A percentile compares a stretch with the other conserved stretches of the same genome.
Conservation (phyloP, 2,329 filamentous ascomycete species). For the Hawksworthiomyces lignivorus region DNA sequence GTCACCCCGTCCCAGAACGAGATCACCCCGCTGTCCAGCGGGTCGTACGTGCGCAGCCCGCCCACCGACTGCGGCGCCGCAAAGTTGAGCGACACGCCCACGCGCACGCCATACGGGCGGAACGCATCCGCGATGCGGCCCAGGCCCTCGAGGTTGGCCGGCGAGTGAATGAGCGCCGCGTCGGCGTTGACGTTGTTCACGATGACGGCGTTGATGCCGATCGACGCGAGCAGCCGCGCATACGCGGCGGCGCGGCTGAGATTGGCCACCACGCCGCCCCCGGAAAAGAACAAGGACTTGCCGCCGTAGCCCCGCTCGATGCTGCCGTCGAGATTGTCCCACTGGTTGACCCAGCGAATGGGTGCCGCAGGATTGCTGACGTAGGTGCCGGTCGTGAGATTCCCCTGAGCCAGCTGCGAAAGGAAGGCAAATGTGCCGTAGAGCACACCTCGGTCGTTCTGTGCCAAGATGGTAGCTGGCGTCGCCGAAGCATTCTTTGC, state of each 20-base stretch:
- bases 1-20: constrained; percentile 57
- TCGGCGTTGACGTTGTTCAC: constrained; percentile 70
- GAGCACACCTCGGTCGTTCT: constrained; percentile 59
- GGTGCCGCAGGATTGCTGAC: constrained; percentile 50
- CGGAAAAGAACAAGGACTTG: constrained; percentile 58
- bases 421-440: constrained; percentile 66
- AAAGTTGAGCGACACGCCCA: constrained; percentile 63
- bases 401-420: constrained; percentile 53
- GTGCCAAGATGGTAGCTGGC: constrained; percentile 49
- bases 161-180: constrained; percentile 42
- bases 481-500: too few species aligned
- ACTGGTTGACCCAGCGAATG: constrained; percentile 65
- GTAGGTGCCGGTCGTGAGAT: constrained; percentile 39
- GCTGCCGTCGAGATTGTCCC: constrained; percentile 62
- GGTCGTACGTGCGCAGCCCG: constrained; percentile 55
- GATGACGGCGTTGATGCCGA: constrained; percentile 58
- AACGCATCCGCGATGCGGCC: constrained; percentile 56
- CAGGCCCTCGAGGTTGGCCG: constrained; percentile 53
- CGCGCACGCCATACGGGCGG: constrained; percentile 57
- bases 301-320: constrained; percentile 64
- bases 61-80: constrained; percentile 52
- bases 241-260: constrained; percentile 54
- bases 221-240: constrained; percentile 57
- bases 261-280: constrained; percentile 48
- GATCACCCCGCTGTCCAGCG: constrained; percentile 51